phyloP scores from a whole-genome alignment of 2,329 filamentous ascomycete genomes.

The Aureobasidium sp. region DNA sequence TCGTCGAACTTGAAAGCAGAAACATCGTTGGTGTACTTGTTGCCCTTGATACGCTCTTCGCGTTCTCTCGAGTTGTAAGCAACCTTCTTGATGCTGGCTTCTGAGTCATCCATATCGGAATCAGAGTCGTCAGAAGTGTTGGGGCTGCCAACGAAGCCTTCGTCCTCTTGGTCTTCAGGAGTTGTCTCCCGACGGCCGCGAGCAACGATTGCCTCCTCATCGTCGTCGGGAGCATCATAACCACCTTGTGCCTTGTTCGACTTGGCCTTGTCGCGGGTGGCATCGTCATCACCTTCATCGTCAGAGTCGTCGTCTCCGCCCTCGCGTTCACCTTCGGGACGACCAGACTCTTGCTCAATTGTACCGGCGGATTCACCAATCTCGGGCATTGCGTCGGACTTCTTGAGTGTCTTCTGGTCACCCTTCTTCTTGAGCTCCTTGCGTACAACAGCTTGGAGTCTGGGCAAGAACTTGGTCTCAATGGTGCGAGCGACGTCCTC shows the following conservation, averaged over 20 bases:
- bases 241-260: constrained; percentile 72
- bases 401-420: constrained; percentile 47
- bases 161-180: constrained; percentile 50
- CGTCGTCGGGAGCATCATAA: constrained; percentile 87
- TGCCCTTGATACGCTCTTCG: constrained; percentile 55
- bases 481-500: constrained; percentile 70
- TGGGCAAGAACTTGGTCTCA: constrained; percentile 67
- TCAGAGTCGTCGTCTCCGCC: constrained; percentile 62
- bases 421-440: constrained; percentile 74
- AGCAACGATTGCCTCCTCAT: constrained; percentile 70
- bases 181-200: constrained; percentile 52
- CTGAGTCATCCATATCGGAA: constrained; percentile 27
- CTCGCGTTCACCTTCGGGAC: constrained; percentile 38
- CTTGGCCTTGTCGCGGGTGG: constrained; percentile 62
- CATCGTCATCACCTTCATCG: constrained; percentile 44
- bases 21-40: constrained; percentile 51
- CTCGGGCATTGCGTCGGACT: constrained; percentile 64
- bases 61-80: constrained; percentile 40
- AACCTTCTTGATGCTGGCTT: constrained; percentile 26
- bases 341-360: constrained; percentile 41
- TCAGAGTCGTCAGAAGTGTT: constrained; percentile 28
- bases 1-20: constrained; percentile 75
- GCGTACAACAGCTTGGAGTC: constrained; percentile 60
- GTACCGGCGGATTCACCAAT: constrained; percentile 57
- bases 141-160: constrained; percentile 47